A percentile compares a stretch with the other conserved stretches of the same genome.
These are phyloP conservation scores for Vaccinium myrtillus DNA, from an alignment of 148 eudicot genomes.

Conservation along the genomic window DNA sequence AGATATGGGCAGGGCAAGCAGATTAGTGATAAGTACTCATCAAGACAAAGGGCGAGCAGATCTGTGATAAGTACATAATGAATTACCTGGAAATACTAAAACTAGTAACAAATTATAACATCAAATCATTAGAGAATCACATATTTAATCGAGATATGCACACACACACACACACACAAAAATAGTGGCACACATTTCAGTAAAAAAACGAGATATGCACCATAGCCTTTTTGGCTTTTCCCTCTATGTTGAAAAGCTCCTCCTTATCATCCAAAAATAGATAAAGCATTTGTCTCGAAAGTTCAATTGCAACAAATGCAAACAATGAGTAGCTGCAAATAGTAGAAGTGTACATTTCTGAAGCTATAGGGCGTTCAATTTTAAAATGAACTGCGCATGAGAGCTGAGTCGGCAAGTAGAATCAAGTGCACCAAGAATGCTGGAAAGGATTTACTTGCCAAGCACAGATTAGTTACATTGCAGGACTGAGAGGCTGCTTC, in stretches of 20 bases:
- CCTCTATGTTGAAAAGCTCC: not conserved
- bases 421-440: not conserved
- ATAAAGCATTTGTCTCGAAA: not conserved
- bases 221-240: not conserved
- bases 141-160: no score
- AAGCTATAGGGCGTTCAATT: not conserved
- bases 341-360: not conserved
- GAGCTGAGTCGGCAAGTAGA: not conserved
- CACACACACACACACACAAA: no score
- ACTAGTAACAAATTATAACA: not conserved
- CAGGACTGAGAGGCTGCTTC: not conserved
- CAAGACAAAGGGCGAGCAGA: slow-evolving; percentile 5
- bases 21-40: not conserved
- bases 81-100: slow-evolving; percentile 3
- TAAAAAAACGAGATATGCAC: not conserved
- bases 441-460: not conserved
- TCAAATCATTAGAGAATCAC: not conserved
- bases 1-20: slow-evolving; percentile 2
- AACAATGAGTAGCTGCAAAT: not conserved
- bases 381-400: not conserved
- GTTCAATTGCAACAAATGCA: not conserved
- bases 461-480: not conserved
- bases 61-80: not conserved
- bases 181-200: not conserved
- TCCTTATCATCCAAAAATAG: not conserved